A percentile compares a stretch with the other conserved stretches of the same genome.
These are phyloP conservation scores for Alternaria angustiovoidea DNA, from an alignment of 2,329 filamentous ascomycete species.

Conservation along the genomic window DNA sequence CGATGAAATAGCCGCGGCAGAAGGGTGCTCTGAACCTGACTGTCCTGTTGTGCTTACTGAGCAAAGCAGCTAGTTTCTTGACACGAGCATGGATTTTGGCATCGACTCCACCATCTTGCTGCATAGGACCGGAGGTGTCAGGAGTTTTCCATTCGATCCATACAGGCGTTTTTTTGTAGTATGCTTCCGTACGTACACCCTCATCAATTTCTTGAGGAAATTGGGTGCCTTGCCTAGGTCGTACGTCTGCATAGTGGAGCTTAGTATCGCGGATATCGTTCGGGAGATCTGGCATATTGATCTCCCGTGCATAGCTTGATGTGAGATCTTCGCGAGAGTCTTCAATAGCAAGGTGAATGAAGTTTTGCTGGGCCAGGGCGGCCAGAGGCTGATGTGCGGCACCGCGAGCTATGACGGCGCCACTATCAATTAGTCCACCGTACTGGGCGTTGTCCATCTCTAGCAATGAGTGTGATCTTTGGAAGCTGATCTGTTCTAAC, in stretches of 20 bases:
- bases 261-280: conserved; percentile 18
- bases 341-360: conserved; percentile 47
- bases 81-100: conserved; percentile 43
- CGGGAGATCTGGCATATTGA: conserved; percentile 33
- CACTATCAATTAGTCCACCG: conserved; percentile 16
- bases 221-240: conserved; percentile 22
- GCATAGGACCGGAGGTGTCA: conserved; percentile 31
- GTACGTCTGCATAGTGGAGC: conserved; percentile 24
- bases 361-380: conserved; percentile 47
- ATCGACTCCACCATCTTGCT: conserved; percentile 27
- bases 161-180: conserved; percentile 34
- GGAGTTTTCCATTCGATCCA: conserved; percentile 52
- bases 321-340: conserved; percentile 32
- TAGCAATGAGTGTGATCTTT: conserved; percentile 19
- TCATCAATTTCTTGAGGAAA: conserved; percentile 31
- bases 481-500: conserved; percentile 25
- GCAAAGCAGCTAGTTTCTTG: conserved; percentile 41
- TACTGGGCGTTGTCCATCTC: conserved; percentile 33
- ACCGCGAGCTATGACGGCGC: conserved; percentile 10
- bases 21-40: conserved; percentile 45
- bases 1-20: conserved; percentile 49
- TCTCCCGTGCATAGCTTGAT: conserved; percentile 34
- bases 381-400: conserved; percentile 34
- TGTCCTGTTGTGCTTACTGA: conserved; percentile 41
- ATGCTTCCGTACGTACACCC: conserved; percentile 40